These are phyloP conservation scores for Verticillium klebahnii DNA, from an alignment of 2,329 filamentous ascomycete genomes.

Conservation along the genomic window DNA sequence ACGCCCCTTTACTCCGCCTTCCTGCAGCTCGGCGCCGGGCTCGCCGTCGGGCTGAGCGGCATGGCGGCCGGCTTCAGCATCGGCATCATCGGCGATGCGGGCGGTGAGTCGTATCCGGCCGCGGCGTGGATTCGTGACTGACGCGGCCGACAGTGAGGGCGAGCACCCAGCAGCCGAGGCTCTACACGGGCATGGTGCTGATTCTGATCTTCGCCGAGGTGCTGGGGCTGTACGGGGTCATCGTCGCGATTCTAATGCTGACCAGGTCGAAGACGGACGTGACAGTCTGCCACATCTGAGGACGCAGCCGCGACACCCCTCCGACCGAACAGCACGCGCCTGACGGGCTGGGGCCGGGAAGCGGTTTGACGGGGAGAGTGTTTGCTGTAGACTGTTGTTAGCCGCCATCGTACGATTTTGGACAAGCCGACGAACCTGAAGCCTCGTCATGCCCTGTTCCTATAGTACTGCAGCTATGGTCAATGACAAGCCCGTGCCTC, in stretches of 20 bases:
- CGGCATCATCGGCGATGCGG: conserved; percentile 40
- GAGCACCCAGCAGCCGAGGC: conserved; percentile 39
- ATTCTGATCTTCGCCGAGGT: conserved; percentile 45
- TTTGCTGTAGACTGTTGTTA: background rate
- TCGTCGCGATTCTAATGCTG: conserved; percentile 44
- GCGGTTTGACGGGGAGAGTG: too few relatives aligned
- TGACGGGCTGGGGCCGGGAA: background rate
- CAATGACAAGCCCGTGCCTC: background rate
- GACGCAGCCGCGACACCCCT: conserved; percentile 13
- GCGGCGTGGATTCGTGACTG: too few relatives aligned
- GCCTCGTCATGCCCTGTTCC: background rate
- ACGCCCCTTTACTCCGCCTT: conserved; percentile 38
- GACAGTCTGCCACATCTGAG: conserved; percentile 24
- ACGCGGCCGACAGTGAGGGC: conserved; percentile 30
- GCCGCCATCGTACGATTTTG: background rate
- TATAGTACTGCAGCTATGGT: background rate
- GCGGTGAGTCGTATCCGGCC: conserved; percentile 23
- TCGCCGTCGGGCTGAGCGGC: conserved; percentile 38
- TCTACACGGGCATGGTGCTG: conserved; percentile 42
- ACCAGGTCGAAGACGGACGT: conserved; percentile 34
- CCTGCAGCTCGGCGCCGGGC: conserved; percentile 37
- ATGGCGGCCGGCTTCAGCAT: conserved; percentile 42
- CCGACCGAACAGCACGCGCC: background rate
- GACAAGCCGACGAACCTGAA: background rate
- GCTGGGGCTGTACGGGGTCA: conserved; percentile 39